phyloP scores from a whole-genome alignment of 2,329 filamentous ascomycete species.

The Pyrenophora graminea region DNA sequence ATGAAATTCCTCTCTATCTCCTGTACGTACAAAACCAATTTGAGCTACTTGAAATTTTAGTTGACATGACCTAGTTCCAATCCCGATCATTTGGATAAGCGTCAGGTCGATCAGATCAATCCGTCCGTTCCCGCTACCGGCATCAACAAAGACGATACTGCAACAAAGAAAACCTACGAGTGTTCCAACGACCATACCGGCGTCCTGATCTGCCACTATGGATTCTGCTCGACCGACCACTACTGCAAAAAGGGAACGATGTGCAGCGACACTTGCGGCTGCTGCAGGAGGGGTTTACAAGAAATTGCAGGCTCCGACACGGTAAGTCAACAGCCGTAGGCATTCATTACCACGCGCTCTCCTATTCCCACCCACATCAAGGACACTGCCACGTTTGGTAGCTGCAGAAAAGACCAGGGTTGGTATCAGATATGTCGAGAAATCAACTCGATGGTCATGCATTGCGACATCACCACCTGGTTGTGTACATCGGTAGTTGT shows the following conservation, averaged over 20 bases:
- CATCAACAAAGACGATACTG: background rate
- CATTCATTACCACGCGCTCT: background rate
- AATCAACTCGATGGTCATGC: no score
- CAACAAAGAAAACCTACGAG: constrained; percentile 6
- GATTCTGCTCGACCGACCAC: constrained; percentile 17
- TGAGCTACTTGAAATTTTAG: background rate
- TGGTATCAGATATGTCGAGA: no score
- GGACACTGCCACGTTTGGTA: background rate
- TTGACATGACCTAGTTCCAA: no score
- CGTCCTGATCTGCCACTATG: constrained; percentile 15
- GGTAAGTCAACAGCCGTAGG: background rate
- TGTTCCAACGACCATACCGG: constrained; percentile 10
- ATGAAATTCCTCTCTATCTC: no score
- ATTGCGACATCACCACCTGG: no score
- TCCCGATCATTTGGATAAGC: no score
- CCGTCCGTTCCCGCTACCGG: background rate
- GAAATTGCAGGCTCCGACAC: background rate
- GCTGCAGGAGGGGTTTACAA: constrained; percentile 12
- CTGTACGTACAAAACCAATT: background rate
- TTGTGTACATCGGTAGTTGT: no score
- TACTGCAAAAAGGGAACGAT: constrained; percentile 12
- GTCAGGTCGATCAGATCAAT: no score
- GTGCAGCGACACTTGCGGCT: constrained; percentile 17
- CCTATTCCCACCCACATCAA: background rate
- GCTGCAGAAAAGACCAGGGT: no score